Base-by-base conservation (phyloP, 495 filamentous ascomycete genomes). In the Pyrenopolyporus hunteri region DNA sequence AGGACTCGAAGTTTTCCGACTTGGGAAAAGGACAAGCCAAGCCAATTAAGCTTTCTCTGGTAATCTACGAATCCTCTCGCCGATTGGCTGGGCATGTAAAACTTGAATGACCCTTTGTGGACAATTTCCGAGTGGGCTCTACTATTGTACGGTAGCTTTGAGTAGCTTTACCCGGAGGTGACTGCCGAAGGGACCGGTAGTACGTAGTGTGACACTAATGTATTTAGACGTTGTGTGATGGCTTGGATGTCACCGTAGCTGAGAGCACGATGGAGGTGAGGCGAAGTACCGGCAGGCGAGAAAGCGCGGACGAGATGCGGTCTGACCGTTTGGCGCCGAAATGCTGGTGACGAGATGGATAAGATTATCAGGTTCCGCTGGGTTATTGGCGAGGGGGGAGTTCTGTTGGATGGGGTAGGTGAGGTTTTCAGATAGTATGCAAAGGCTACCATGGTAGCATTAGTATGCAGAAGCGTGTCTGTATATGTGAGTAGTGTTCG, bases 151-250 rank as follows among this genome's bases (percentile, higher is more conserved):
- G n/a, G n/a, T n/a, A n/a, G n/a, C n/a, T n/a, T n/a, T n/a, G n/a
- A 47, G 14, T 61, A 56, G 51, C 57, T 66, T 61, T 66, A 57
- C 37, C 63, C 63, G 63, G 63, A 66, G 57, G 42, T 19, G 56
- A 66, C 44, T 61, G 57, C 63, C 63, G 57, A 66, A 46, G 44
- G 42, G 51, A 57, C 52, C 56, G 63, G 63, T 66, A 61, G 57
- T 61, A 50, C 45, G 57, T 57, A 54, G 57, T 57, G 52, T 19
- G 46, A 61, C 63, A 39, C 57, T 66, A 61, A 61, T 53, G 57
- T 61, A 59, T 53, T 43, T 28, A 28, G 17, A 57, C n/a, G 62
- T 10, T 55, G 56, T 59, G 55, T 59, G 55, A 51, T 59, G 44
- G 33, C 10, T 53, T 66, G 25, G 32, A 66, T 61, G 33, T 26